Percentiles rank a stretch among this genome's conserved stretches.
phyloP scores from a whole-genome alignment of 192 early-diverging fungal species.

The Entophlyctis helioformis region DNA sequence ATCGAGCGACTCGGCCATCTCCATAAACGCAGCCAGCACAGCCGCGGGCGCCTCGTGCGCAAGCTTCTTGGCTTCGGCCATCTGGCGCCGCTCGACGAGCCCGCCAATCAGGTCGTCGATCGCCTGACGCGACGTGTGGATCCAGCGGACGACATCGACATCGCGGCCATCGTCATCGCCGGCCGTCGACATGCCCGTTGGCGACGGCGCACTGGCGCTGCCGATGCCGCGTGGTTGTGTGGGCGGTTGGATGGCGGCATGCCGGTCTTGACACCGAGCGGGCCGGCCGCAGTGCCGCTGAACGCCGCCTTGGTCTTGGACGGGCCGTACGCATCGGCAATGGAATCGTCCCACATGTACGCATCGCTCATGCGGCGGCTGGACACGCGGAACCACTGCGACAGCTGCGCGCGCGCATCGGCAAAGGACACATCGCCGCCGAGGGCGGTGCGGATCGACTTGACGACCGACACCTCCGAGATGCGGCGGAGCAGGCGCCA shows the following conservation, averaged over 20 bases:
- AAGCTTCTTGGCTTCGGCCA: no score
- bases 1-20: no score
- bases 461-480: slow-evolving; percentile 62
- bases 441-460: slow-evolving; percentile 13
- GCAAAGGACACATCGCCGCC: slow-evolving; percentile 42
- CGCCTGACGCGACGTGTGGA: not conserved
- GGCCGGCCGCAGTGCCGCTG: slow-evolving; percentile 1
- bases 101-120: slow-evolving; percentile 1
- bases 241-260: not conserved
- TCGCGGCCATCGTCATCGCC: slow-evolving; percentile 9
- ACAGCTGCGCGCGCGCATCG: slow-evolving; percentile 21
- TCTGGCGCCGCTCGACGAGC: no score
- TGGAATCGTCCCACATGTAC: not conserved
- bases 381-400: slow-evolving; percentile 7
- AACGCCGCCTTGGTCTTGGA: slow-evolving; percentile 6
- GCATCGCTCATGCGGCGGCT: not conserved
- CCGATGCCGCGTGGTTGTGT: no score
- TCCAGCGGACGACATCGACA: slow-evolving; percentile 5
- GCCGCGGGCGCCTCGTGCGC: no score
- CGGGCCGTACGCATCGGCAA: slow-evolving; percentile 7
- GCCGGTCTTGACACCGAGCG: not conserved
- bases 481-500: slow-evolving; percentile 78
- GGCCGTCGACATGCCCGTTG: no score
- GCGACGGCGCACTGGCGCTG: no score
- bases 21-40: no score